Conservation (phyloP, 352 stramenopile genomes). For the Globisporangium uncinulatum region DNA sequence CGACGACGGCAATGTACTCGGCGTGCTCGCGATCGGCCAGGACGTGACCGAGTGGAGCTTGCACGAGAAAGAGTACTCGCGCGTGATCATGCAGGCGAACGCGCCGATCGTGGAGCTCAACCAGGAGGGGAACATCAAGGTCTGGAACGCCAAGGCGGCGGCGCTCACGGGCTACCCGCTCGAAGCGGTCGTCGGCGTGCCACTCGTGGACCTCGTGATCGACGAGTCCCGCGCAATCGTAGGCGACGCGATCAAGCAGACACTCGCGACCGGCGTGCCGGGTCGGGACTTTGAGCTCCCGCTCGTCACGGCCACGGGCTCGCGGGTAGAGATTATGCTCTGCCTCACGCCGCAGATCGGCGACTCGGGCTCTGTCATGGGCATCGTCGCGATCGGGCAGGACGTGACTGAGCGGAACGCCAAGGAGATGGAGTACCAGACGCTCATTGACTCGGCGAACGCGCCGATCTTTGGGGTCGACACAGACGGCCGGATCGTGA, state of each 20-base stretch:
- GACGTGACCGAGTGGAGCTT: constrained; percentile 42
- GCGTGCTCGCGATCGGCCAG: constrained; percentile 35
- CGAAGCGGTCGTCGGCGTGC: constrained; percentile 36
- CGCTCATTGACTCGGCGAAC: constrained; percentile 71
- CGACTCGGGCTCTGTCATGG: constrained; percentile 27
- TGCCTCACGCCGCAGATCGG: constrained; percentile 48
- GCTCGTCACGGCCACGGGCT: constrained; percentile 37
- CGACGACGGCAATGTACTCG: constrained; percentile 18
- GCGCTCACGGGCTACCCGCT: constrained; percentile 55
- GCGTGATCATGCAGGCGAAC: constrained; percentile 69
- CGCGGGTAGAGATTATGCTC: constrained; percentile 46
- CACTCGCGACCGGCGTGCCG: constrained; percentile 36
- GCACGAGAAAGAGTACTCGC: constrained; percentile 43
- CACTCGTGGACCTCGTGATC: constrained; percentile 40
- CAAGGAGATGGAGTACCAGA: constrained; percentile 65
- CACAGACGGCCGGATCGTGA: constrained; percentile 44
- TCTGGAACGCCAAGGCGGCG: constrained; percentile 67
- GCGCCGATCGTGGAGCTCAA: constrained; percentile 77
- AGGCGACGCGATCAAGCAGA: constrained; percentile 33
- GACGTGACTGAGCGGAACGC: constrained; percentile 59
- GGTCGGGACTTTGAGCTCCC: constrained; percentile 49
- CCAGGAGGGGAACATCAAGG: constrained; percentile 43
- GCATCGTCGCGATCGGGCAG: constrained; percentile 66
- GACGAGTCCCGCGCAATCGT: constrained; percentile 42
- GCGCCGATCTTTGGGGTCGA: constrained; percentile 77